Evolutionary conservation across 1,284 basidiomycete species (phyloP).

Genomic region (Gomphus bonarii): DNA sequence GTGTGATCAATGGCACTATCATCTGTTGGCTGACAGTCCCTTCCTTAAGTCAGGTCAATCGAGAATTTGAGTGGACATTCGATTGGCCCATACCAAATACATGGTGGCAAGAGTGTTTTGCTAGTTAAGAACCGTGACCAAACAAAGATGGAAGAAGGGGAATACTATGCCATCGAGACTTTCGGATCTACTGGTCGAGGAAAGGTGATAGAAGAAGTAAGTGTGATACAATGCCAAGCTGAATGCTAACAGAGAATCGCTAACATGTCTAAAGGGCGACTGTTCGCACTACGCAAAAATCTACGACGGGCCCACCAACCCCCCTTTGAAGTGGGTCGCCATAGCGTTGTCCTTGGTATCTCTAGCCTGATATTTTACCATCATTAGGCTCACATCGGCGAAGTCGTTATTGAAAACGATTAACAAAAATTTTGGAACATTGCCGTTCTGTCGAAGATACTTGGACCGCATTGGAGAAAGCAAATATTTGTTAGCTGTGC

Average conservation of each 20-base stretch:
- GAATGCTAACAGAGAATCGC: conserved; percentile 20
- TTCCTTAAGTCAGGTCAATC: conserved; percentile 75
- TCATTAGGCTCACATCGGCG: conserved; percentile 66
- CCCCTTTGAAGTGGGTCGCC: conserved; percentile 45
- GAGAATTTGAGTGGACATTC: conserved; percentile 87
- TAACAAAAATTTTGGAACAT: conserved; percentile 88
- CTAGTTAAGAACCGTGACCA: conserved; percentile 85
- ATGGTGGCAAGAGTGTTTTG: conserved; percentile 79
- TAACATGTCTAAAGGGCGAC: conserved; percentile 53
- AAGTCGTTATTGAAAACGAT: conserved; percentile 84
- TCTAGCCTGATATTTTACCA: conserved; percentile 8
- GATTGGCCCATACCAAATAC: conserved; percentile 84
- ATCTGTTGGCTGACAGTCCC: conserved; percentile 2
- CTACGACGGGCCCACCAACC: conserved; percentile 58
- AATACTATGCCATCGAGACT: conserved; percentile 98
- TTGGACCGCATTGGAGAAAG: conserved; percentile 91
- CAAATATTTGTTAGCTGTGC: conserved; percentile 86
- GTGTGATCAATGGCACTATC: not conserved
- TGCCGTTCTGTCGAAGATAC: conserved; percentile 95
- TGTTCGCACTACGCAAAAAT: conserved; percentile 88
- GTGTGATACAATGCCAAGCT: conserved; percentile 17
- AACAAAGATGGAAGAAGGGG: conserved; percentile 98
- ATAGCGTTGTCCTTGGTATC: not conserved
- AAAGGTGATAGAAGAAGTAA: conserved; percentile 76
- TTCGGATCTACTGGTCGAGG: conserved; percentile 97